Base-by-base conservation (phyloP, 1,284 basidiomycete species). In the Melampsora americana region DNA sequence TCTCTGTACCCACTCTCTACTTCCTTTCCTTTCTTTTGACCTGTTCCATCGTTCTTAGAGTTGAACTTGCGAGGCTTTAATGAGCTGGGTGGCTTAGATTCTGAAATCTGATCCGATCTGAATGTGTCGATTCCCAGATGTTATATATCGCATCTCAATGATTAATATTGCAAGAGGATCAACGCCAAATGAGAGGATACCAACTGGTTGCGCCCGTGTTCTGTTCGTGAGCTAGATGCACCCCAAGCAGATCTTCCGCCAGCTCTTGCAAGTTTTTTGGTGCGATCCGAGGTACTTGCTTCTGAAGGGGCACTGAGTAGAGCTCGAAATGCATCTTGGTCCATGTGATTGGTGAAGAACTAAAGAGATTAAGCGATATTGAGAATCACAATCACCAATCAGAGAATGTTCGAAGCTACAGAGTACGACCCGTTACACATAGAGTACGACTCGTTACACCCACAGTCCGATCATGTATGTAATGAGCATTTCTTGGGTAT, bases 311-410 rank as follows among this genome's bases (percentile, higher is more conserved):
- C 44, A 35, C 44, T 75, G 28, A 75, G 66, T 18, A 75, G 66
- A 3, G 73, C 73, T n/a, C 73, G 73, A 69, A 75, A 75, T 23
- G 73, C 73, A 44, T 75, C 44, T 42, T 75, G 73, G 35, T 75
- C 73, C 73, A 75, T 75, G 42, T 16, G n/a, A n/a, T n/a, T 28
- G 7, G 12, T 65, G 65, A 35, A 9, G 61, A 30, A 60, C 42
- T 44, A 44, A 44, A 44, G 14, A 44, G 16, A 44, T 44, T 14
- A 44, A 44, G 42, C 42, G 42, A 44, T 4, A 44, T 1, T 53
- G 50, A 59, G 50, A 16, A 20, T 56, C 14, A 44, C 42, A 44
- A 14, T 44, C 42, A 44, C 14, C n/a, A 30, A 59, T 28, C 28
- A 30, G 20, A 23, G 53, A 30, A 59, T 5, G 53, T 59, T 59